Base-by-base conservation (phyloP, 1,284 basidiomycete genomes). In the Sanguinoderma infundibulare region DNA sequence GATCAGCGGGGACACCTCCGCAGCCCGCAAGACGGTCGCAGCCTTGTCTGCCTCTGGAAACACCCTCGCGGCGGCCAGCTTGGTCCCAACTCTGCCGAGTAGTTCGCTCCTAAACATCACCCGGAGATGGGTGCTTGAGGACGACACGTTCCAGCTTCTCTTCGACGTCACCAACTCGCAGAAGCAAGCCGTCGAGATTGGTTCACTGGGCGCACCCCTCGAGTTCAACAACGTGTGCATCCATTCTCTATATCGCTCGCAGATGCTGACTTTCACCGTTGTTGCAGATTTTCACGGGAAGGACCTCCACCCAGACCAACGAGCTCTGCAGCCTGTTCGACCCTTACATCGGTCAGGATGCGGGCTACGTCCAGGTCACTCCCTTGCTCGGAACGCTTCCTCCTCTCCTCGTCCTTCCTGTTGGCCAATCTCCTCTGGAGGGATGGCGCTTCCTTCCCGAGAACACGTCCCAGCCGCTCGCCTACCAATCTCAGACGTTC, bases 401-500 rank as follows among this genome's bases (percentile, higher is more conserved):
- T 1, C 82, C 84, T 4, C 76, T 87, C 17, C 74, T 86, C 24
- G 81, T 86, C 17, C 70, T 80, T 5, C 84, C 84, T 0, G 79
- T 77, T 14, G 77, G 75, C 4, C 77, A 78, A 50, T 84, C 84
- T 2, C 84, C 83, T 15, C 71, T 87, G 26, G 85, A 87, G 72
- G 85, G 83, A 17, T 87, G 84, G 84, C 76, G 84, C 38, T 86
- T 86, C 70, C 79, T 87, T 46, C 77, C 79, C 1, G 85, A 86
- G 69, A 75, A 77, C 38, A 83, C 80, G 0, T 74, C 75, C 1
- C 75, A 74, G 6, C 64, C 79, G 5, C 81, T 82, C 1, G 82
- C 74, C 61, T 87, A 86, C 67, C 84, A 86, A 66, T 84, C 83
- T 1, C 85, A 87, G 69, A 86, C 85, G 0, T 87, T 86, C 66